Base-by-base conservation (phyloP, 2,329 filamentous ascomycete genomes). In the Magnaporthales sp. region DNA sequence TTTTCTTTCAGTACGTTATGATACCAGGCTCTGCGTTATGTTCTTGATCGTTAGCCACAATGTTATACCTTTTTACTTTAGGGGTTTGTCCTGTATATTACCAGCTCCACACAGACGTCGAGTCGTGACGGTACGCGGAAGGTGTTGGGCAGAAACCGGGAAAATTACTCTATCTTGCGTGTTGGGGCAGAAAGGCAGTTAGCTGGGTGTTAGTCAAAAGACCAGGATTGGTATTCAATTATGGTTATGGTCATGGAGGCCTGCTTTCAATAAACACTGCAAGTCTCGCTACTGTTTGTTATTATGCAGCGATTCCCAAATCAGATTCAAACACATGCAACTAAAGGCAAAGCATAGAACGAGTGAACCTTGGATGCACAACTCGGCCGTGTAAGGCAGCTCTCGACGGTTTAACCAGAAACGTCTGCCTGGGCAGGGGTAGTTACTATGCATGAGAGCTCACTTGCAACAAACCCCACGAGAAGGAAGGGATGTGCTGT, bases 1-100 rank as follows among this genome's bases (percentile, higher is more conserved):
- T 60, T 62, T 62, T 66, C 22, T 56, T 46, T 46, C 15, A 46
- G 19, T 46, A 46, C 38, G 15, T 61, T 62, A 66, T 66, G 54
- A 61, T 66, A 66, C 64, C 54, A 66, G 54, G 54, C 60, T 46
- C 31, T 29, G 29, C 38, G 26, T 65, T 54, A 24, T 60, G 24
- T 10, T 65, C 30, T 62, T 54, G 27, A 61, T 32, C 27, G 38
- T 46, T 19, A 46, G 38, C 38, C 38, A 46, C 38, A 46, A 46
- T 46, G 38, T 46, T 46, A 46, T 46, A 46, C 38, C 38, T 38
- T 46, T 46, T 46, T 46, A 19, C 38, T 46, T n/a, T 19, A n/a
- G 38, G 38, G 38, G 38, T 19, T 46, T 46, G 38, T 46, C 38
- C 38, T 46, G 32, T 46, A 46, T 46, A 46, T 19, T 46, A 46